Evolutionary conservation across 140 eudicot genomes (phyloP).

Genomic region (Cichorium intybus): DNA sequence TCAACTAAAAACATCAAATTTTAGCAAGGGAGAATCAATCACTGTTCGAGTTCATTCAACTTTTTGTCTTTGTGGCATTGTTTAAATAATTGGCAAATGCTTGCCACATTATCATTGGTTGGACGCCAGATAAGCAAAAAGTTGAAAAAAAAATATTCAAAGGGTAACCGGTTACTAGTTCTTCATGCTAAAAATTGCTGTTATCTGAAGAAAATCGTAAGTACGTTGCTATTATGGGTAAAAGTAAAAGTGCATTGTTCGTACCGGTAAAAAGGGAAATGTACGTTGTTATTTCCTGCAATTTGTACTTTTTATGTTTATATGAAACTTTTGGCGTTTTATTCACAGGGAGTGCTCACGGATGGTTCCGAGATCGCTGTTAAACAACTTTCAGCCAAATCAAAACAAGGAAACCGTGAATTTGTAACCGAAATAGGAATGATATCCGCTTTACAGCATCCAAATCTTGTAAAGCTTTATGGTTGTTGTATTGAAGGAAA

Average conservation of each 20-base stretch:
- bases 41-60: not conserved
- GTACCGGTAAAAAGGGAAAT: not conserved
- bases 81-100: too few species aligned
- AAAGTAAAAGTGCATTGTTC: not conserved
- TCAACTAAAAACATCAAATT: too few species aligned
- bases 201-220: too few species aligned
- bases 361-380: conserved; percentile 65
- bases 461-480: conserved; percentile 54
- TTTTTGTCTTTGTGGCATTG: too few species aligned
- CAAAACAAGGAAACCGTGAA: conserved; percentile 69
- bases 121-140: not conserved
- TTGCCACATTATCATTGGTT: too few species aligned
- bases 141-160: too few species aligned
- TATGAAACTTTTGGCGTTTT: not conserved
- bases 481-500: conserved; percentile 80
- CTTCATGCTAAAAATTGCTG: too few species aligned
- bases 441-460: conserved; percentile 67
- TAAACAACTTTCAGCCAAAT: conserved; percentile 71
- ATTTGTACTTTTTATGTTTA: not conserved
- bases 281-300: not conserved
- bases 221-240: not conserved
- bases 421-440: conserved; percentile 66
- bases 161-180: too few species aligned
- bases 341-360: conserved; percentile 44
- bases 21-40: not conserved